phyloP scores from a whole-genome alignment of 192 early-diverging fungal species.

The Mortierella alpina region DNA sequence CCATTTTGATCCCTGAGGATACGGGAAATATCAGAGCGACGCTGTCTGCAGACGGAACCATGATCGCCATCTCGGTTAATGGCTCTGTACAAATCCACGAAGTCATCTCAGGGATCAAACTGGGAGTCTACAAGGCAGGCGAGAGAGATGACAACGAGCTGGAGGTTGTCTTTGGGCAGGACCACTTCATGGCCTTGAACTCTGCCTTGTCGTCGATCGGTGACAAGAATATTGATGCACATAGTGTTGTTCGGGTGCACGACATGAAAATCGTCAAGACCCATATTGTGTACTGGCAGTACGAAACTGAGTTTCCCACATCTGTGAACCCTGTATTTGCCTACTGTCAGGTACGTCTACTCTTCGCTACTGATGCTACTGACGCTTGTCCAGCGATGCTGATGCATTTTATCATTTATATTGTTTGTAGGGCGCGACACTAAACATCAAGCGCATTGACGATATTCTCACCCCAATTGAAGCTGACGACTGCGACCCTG shows the following conservation, averaged over 20 bases:
- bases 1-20: background rate
- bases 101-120: conserved; percentile 5
- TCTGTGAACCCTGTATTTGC: no score
- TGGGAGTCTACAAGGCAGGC: background rate
- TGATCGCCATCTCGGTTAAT: background rate
- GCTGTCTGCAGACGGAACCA: background rate
- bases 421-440: no score
- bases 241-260: background rate
- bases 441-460: no score
- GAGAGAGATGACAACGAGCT: background rate
- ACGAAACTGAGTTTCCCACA: background rate
- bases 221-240: background rate
- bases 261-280: background rate
- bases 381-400: no score
- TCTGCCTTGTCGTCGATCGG: background rate
- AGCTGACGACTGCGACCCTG: no score
- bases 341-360: no score
- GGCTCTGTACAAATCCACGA: background rate
- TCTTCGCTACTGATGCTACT: no score
- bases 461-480: no score
- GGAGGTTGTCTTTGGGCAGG: background rate
- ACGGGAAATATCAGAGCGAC: background rate
- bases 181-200: conserved; percentile 4
- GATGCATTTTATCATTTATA: no score
- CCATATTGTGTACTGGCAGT: background rate